phyloP scores from a whole-genome alignment of 2,329 filamentous ascomycete species.

The Aspergillus amoenus region DNA sequence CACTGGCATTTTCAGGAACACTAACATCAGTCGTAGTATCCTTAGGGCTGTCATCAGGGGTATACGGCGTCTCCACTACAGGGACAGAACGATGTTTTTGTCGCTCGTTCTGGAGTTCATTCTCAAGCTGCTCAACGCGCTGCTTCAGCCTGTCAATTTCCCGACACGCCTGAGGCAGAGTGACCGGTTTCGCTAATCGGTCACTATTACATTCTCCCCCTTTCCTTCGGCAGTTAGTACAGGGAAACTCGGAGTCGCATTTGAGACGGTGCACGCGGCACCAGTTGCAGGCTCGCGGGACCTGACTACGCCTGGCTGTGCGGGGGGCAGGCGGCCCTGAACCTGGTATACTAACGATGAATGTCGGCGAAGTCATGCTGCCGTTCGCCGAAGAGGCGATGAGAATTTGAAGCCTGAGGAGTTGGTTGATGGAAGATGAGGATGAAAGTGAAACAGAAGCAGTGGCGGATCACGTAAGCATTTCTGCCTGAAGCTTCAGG shows the following conservation, averaged over 20 bases:
- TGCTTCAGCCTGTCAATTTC: conserved; percentile 33
- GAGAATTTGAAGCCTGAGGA: too few relatives aligned
- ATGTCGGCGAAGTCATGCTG: too few relatives aligned
- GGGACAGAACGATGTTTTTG: not conserved
- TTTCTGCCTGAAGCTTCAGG: too few relatives aligned
- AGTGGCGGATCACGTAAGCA: too few relatives aligned
- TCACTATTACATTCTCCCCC: conserved; percentile 22
- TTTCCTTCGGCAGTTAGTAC: conserved; percentile 23
- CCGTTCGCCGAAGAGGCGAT: too few relatives aligned
- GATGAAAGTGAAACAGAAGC: too few relatives aligned
- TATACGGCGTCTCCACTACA: not conserved
- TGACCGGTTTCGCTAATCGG: not conserved
- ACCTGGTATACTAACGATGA: too few relatives aligned
- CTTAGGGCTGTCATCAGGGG: conserved; percentile 8
- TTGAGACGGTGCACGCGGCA: conserved; percentile 29
- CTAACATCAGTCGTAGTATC: conserved; percentile 12
- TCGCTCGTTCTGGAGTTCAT: conserved; percentile 29
- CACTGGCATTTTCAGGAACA: conserved; percentile 2
- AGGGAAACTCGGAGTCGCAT: conserved; percentile 26
- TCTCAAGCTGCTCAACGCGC: conserved; percentile 33
- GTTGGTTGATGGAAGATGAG: too few relatives aligned
- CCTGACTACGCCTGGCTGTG: conserved; percentile 14
- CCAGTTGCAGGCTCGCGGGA: conserved; percentile 27
- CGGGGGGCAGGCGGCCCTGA: too few relatives aligned
- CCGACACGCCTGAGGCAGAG: conserved; percentile 11